Evolutionary conservation across 2,329 filamentous ascomycete genomes (phyloP), one percentile per base, ranked within the genome.

Genomic region (Aspergillus chevalieri): DNA sequence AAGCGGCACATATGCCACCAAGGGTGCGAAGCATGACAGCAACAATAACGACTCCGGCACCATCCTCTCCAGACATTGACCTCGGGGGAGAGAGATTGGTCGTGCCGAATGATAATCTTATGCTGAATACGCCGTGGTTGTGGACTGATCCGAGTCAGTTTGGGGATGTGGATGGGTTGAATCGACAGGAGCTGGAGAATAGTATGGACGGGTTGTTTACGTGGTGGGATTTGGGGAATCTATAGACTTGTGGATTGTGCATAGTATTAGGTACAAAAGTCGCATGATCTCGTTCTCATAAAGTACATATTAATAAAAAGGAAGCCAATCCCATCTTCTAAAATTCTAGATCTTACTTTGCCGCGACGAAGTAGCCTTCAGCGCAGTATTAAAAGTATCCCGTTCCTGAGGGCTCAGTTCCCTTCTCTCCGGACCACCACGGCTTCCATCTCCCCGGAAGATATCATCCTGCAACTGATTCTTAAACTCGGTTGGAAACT

Each of bases 1-100:
- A 77, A 47, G 74, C 75, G 8, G 75, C 72, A 1, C 76, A 76
- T 0, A 72, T 74, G 6, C 62, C 63, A 17, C 58, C 63, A 3
- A 57, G 44, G 10, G 49, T 57, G 39, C 48, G 59, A 4, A 53
- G 47, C n/a, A 36, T 50, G 24, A 46, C 51, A n/a, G 51, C 57
- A 2, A 48, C 53, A 4, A 47, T 52, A 12, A 38, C 43, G 4
- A 56, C 53, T n/a, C 50, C 57, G 12, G 44, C 36, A 9, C 51
- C 45, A 15, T 38, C 50, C 9, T 49, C 45, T 0, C 22, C 53
- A 3, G 26, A 30, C 26, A 12, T 30, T 30, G 26, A 30, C 4
- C 26, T 30, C 4, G 4, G 26, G 57, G 51, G 15, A n/a, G 64
- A 66, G 9, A 61, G 57, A 43, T 50, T 67, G 4, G 57, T 67